These are phyloP conservation scores for Aureoboletus auriporus DNA, from an alignment of 768 basidiomycete genomes.

Conservation along the genomic window DNA sequence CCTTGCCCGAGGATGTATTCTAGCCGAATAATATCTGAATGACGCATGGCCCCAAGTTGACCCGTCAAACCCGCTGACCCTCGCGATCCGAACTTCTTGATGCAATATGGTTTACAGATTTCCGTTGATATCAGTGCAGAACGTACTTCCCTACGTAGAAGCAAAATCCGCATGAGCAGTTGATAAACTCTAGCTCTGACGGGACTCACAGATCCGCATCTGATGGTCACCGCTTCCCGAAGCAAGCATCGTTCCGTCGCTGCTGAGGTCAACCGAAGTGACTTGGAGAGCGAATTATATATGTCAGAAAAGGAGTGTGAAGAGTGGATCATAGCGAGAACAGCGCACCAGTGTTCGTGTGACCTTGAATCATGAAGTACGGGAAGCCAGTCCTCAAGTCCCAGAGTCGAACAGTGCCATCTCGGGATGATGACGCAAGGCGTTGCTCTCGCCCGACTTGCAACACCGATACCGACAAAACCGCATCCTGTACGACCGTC, in stretches of 20 bases:
- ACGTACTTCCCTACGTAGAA: conserved; percentile 24
- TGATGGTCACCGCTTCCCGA: conserved; percentile 36
- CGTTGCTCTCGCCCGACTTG: conserved; percentile 32
- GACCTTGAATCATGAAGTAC: conserved; percentile 34
- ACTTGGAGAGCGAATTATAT: conserved; percentile 16
- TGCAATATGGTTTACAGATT: neutral
- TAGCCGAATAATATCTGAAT: conserved; percentile 1
- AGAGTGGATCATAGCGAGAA: conserved; percentile 20
- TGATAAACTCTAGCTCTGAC: conserved; percentile 10
- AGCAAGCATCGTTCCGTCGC: conserved; percentile 28
- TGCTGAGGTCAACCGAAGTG: conserved; percentile 36
- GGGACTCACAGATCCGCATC: conserved; percentile 35
- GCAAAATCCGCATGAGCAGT: conserved; percentile 6
- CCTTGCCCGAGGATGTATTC: neutral
- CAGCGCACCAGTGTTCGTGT: conserved; percentile 31
- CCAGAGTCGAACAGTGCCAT: conserved; percentile 35
- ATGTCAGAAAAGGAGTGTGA: conserved; percentile 9
- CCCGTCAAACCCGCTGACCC: conserved; percentile 5
- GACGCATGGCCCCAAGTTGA: neutral
- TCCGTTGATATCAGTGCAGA: conserved; percentile 18
- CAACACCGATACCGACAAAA: conserved; percentile 27
- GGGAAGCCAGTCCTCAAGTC: conserved; percentile 28
- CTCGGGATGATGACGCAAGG: conserved; percentile 36
- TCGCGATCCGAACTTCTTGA: conserved; percentile 5
- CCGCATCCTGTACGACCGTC: conserved; percentile 23